Percentiles rank a stretch among this genome's conserved stretches.
These are phyloP conservation scores for Xylaria acuta DNA, from an alignment of 495 filamentous ascomycete genomes.

Conservation along the genomic window DNA sequence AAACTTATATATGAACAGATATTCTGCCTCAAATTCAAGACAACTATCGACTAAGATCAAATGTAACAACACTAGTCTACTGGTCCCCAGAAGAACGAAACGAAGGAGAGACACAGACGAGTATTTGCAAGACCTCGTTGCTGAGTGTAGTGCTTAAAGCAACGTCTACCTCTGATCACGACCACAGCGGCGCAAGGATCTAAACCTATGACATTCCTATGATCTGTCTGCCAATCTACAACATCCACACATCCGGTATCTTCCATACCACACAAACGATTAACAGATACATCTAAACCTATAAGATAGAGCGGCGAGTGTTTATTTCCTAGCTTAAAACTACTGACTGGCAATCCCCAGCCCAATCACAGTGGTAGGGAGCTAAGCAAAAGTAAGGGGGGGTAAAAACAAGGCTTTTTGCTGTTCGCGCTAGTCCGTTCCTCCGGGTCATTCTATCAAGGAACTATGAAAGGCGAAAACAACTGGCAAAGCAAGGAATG, in stretches of 20 bases:
- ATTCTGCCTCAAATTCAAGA: neutral
- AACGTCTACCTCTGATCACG: too few relatives aligned
- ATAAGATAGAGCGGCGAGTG: slow-evolving; percentile 6
- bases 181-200: too few relatives aligned
- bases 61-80: neutral
- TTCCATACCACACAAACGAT: neutral
- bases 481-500: slow-evolving; percentile 1
- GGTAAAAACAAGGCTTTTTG: neutral
- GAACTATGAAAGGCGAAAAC: neutral
- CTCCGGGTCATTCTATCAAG: neutral
- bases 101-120: neutral
- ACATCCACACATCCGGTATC: neutral
- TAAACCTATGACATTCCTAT: neutral
- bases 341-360: neutral
- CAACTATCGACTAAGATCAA: neutral
- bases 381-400: neutral
- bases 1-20: neutral
- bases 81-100: neutral
- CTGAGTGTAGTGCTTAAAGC: neutral
- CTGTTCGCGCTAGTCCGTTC: slow-evolving; percentile 3
- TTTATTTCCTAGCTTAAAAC: slow-evolving; percentile 13
- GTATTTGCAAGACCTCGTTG: neutral
- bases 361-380: neutral
- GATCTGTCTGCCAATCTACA: neutral
- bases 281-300: neutral